These are phyloP conservation scores for Xerocomus brunneocitrinus DNA, from an alignment of 768 basidiomycete species.

Conservation along the genomic window DNA sequence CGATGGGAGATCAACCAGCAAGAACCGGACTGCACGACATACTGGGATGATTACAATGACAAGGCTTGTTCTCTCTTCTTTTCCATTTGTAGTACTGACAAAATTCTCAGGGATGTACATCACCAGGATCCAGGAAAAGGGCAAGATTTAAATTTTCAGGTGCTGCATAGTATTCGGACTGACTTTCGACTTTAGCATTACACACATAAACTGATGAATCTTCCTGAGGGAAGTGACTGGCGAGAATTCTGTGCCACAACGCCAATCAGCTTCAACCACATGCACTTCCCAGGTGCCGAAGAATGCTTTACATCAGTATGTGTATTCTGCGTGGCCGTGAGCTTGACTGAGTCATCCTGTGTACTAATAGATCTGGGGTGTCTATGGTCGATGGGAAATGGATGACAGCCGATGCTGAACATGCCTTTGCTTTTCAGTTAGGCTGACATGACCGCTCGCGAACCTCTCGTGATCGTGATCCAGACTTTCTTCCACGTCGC, in stretches of 20 bases:
- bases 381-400: constrained; percentile 27
- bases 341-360: not conserved
- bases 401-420: constrained; percentile 18
- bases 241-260: constrained; percentile 34
- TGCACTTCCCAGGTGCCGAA: constrained; percentile 20
- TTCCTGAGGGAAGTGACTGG: constrained; percentile 28
- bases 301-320: constrained; percentile 15
- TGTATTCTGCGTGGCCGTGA: not conserved
- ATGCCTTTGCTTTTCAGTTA: no score
- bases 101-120: constrained; percentile 20
- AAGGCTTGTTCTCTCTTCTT: constrained; percentile 14
- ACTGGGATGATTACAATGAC: constrained; percentile 24
- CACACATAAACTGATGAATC: constrained; percentile 23
- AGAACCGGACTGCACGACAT: constrained; percentile 26
- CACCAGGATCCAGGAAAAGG: constrained; percentile 19
- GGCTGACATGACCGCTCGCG: no score
- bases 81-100: no score
- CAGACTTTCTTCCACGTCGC: no score
- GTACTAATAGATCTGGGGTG: constrained; percentile 12
- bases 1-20: constrained; percentile 23
- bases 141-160: constrained; percentile 1
- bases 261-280: constrained; percentile 19
- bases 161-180: no score
- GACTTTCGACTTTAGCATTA: constrained; percentile 15
- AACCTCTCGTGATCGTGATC: no score